These are phyloP conservation scores for Phytophthora megakarya DNA, from an alignment of 352 stramenopile species.

Conservation along the genomic window DNA sequence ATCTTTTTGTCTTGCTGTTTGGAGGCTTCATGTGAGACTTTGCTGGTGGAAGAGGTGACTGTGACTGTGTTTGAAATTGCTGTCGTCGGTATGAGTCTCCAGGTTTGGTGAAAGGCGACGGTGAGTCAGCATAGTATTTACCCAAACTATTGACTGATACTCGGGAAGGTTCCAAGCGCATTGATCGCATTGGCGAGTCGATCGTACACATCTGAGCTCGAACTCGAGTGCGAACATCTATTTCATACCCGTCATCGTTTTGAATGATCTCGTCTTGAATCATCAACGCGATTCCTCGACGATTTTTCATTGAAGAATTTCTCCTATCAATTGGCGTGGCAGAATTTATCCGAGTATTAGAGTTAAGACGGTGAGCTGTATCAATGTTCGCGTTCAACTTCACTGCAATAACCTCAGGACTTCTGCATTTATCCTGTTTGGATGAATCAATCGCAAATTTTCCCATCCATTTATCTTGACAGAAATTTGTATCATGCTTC, in stretches of 20 bases:
- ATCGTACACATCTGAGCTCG: constrained; percentile 28
- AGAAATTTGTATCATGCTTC: neutral
- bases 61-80: neutral
- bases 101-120: constrained; percentile 4
- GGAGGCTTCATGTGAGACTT: neutral
- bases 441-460: neutral
- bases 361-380: neutral
- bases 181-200: constrained; percentile 46
- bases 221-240: constrained; percentile 29
- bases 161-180: constrained; percentile 46
- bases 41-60: neutral
- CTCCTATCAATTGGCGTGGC: neutral
- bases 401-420: constrained; percentile 3
- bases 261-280: neutral
- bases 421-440: constrained; percentile 26
- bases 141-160: constrained; percentile 41
- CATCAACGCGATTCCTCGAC: neutral
- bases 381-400: constrained; percentile 12
- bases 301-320: neutral
- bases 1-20: constrained; percentile 1
- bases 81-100: constrained; percentile 6
- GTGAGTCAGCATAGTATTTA: constrained; percentile 35
- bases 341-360: neutral
- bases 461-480: neutral
- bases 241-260: constrained; percentile 16